These are phyloP conservation scores for Achlya hypogyna DNA, from an alignment of 352 stramenopile species.

Conservation along the genomic window DNA sequence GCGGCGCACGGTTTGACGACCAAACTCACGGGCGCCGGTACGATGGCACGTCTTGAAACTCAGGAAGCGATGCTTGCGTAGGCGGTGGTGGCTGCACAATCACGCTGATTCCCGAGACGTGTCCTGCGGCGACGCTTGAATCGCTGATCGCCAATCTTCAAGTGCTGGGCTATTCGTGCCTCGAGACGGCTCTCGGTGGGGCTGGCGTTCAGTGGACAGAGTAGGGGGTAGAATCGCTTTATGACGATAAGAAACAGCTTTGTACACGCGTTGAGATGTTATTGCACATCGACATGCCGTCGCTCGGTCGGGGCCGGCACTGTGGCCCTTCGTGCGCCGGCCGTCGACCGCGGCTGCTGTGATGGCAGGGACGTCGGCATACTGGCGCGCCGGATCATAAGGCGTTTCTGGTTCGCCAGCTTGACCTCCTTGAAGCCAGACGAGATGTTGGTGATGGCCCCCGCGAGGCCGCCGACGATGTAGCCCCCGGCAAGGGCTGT, in stretches of 20 bases:
- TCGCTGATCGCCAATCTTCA: constrained; percentile 44
- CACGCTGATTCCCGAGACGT: constrained; percentile 47
- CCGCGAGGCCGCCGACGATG: constrained; percentile 60
- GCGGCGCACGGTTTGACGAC: constrained; percentile 42
- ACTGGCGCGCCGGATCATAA: neutral
- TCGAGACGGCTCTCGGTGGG: constrained; percentile 47
- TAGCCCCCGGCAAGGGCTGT: constrained; percentile 3
- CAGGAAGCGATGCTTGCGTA: neutral
- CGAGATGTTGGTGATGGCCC: constrained; percentile 69
- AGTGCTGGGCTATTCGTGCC: constrained; percentile 40
- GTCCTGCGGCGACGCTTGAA: constrained; percentile 32
- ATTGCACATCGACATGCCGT: too few relatives aligned
- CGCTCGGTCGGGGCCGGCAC: too few relatives aligned
- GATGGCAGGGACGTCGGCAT: neutral
- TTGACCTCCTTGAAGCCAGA: constrained; percentile 76
- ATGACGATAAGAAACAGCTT: too few relatives aligned
- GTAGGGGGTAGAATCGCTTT: too few relatives aligned
- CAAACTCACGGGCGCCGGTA: constrained; percentile 88
- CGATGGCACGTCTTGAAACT: constrained; percentile 13
- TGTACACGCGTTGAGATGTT: too few relatives aligned
- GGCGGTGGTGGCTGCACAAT: constrained; percentile 80
- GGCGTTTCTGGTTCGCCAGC: constrained; percentile 5
- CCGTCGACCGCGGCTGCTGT: neutral
- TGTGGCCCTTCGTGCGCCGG: too few relatives aligned
- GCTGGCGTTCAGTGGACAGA: constrained; percentile 28